phyloP scores from a whole-genome alignment of 2,329 filamentous ascomycete species.

The Fusarium staphyleae region DNA sequence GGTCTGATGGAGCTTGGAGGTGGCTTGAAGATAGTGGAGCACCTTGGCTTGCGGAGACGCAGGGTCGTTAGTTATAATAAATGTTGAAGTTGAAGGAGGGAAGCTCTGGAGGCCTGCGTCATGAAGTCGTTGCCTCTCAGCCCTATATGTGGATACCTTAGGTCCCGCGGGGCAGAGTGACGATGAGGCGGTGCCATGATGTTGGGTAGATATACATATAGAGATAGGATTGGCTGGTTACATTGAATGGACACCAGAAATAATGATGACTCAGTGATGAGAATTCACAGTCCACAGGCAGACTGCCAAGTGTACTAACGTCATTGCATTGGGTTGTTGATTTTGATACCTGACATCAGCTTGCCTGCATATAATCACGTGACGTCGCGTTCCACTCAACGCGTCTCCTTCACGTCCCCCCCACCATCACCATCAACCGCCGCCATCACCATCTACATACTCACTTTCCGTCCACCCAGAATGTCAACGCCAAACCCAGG shows the following conservation, averaged over 20 bases:
- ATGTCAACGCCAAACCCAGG: conserved; percentile 11
- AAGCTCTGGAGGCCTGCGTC: conserved; percentile 27
- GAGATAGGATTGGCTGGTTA: neutral
- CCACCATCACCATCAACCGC: conserved; percentile 10
- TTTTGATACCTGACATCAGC: no score
- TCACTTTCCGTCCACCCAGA: neutral
- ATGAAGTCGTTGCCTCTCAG: conserved; percentile 41
- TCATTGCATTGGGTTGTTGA: no score
- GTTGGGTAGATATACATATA: neutral
- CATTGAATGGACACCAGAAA: neutral
- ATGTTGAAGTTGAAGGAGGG: conserved; percentile 3
- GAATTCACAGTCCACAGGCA: no score
- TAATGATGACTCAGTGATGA: no score
- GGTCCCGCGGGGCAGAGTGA: conserved; percentile 25
- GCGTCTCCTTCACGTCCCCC: conserved; percentile 22
- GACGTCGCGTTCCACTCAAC: conserved; percentile 39
- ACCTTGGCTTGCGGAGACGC: neutral
- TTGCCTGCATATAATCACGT: no score
- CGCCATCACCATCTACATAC: neutral
- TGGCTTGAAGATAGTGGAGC: conserved; percentile 4
- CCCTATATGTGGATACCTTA: conserved; percentile 40
- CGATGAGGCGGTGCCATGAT: neutral
- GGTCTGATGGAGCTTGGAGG: neutral
- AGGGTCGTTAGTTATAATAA: neutral
- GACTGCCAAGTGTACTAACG: no score